These are phyloP conservation scores for Cardamine resedifolia DNA, from an alignment of 345 rosid genomes.

Conservation along the genomic window DNA sequence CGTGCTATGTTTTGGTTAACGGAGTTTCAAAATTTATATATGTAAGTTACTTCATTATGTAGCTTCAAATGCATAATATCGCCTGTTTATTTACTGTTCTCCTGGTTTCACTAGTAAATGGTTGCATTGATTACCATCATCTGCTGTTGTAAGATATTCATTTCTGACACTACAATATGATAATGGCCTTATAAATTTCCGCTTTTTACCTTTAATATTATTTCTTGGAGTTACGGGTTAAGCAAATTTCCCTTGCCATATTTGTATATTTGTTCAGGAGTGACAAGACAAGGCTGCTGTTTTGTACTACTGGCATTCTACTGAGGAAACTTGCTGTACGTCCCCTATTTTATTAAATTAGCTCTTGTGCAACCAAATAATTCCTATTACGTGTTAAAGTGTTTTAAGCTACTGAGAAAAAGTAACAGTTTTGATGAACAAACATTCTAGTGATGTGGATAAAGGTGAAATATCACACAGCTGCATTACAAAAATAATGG, in stretches of 20 bases:
- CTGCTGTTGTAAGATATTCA: neutral
- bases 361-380: conserved; percentile 1
- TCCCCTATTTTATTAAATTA: neutral
- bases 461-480: neutral
- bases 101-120: neutral
- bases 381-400: neutral
- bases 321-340: conserved; percentile 81
- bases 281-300: conserved; percentile 84
- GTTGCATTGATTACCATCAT: conserved; percentile 1
- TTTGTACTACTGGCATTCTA: conserved; percentile 94
- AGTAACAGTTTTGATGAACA: neutral
- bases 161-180: conserved; percentile 5
- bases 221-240: neutral
- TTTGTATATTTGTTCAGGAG: conserved; percentile 54
- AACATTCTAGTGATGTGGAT: conserved; percentile 9
- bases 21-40: neutral
- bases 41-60: neutral
- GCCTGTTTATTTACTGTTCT: neutral
- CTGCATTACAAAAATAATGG: conserved; percentile 8
- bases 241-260: conserved; percentile 4
- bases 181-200: conserved; percentile 5
- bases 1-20: neutral
- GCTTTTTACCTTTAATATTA: neutral
- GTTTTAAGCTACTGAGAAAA: conserved; percentile 17
- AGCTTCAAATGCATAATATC: neutral